Conservation (phyloP, 306 rosid species). For the Senna tora region DNA sequence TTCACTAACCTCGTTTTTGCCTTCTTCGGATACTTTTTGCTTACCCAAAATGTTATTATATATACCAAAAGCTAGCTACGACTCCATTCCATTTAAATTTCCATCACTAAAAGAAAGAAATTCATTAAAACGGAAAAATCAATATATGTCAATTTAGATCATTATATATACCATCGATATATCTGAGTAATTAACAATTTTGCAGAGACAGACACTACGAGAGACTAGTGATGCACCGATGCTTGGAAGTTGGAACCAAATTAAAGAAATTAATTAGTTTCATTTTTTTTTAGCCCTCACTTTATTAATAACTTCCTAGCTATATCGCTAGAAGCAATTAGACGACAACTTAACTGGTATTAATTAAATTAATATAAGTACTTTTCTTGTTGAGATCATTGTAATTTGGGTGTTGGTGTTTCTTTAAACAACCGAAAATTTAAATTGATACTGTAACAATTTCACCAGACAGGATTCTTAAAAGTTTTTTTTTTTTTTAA, state of each 20-base stretch:
- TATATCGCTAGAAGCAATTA: not conserved
- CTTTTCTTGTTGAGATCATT: not conserved
- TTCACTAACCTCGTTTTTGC: not conserved
- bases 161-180: not conserved
- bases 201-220: not conserved
- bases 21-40: not conserved
- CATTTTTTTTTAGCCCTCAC: not conserved
- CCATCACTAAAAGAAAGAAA: not conserved
- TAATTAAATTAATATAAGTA: no score
- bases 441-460: not conserved
- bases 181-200: not conserved
- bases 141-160: not conserved
- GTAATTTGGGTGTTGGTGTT: not conserved
- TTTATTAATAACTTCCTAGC: no score
- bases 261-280: not conserved
- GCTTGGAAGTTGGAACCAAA: not conserved
- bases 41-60: not conserved
- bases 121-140: not conserved
- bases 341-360: no score
- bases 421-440: not conserved
- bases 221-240: not conserved
- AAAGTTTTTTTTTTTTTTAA: not conserved
- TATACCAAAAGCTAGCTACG: not conserved
- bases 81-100: not conserved
- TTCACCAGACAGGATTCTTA: conserved; percentile 13